phyloP scores from a whole-genome alignment of 2,329 filamentous ascomycete species.

The Fusarium staphyleae region DNA sequence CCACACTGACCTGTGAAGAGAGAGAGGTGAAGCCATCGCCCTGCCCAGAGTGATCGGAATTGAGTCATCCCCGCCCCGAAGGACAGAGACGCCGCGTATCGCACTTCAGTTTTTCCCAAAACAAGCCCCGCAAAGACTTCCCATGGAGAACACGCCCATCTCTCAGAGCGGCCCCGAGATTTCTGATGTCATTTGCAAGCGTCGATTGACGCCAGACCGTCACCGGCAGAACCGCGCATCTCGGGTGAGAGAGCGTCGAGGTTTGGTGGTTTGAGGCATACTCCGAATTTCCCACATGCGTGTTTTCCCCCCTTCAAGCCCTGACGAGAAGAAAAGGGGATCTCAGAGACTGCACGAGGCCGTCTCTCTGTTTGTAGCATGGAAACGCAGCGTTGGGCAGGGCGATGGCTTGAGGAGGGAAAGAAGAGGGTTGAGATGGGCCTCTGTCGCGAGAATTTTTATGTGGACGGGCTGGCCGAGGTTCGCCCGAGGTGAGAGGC shows the following conservation, averaged over 20 bases:
- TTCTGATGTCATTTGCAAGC: constrained; percentile 94
- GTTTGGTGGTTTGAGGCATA: constrained; percentile 72
- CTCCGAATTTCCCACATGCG: constrained; percentile 99
- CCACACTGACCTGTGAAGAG: constrained; percentile 40
- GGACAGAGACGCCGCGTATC: constrained; percentile 79
- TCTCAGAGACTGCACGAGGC: constrained; percentile 26
- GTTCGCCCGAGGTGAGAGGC: constrained; percentile 4
- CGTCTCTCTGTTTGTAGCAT: constrained; percentile 79
- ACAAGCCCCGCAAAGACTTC: constrained; percentile 96
- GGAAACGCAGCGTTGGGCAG: constrained; percentile 94
- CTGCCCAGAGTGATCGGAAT: constrained; percentile 92
- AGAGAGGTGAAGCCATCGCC: constrained; percentile 64
- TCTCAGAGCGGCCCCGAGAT: constrained; percentile 66
- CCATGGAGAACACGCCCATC: constrained; percentile 70
- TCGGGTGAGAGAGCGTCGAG: constrained; percentile 26
- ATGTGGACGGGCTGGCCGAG: constrained; percentile 17
- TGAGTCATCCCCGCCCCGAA: constrained; percentile 66
- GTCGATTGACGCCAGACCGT: constrained; percentile 84
- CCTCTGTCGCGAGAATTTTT: constrained; percentile 24
- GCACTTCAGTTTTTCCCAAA: constrained; percentile 75
- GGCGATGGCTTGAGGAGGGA: constrained; percentile 70
- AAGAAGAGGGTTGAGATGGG: constrained; percentile 40
- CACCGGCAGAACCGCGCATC: constrained; percentile 71
- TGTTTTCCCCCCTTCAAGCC: constrained; percentile 2
- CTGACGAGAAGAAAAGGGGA: constrained; percentile 28